Evolutionary conservation across 2,329 filamentous ascomycete species (phyloP), one percentile per base, ranked within the genome.

Genomic region (Talaromyces funiculosus): DNA sequence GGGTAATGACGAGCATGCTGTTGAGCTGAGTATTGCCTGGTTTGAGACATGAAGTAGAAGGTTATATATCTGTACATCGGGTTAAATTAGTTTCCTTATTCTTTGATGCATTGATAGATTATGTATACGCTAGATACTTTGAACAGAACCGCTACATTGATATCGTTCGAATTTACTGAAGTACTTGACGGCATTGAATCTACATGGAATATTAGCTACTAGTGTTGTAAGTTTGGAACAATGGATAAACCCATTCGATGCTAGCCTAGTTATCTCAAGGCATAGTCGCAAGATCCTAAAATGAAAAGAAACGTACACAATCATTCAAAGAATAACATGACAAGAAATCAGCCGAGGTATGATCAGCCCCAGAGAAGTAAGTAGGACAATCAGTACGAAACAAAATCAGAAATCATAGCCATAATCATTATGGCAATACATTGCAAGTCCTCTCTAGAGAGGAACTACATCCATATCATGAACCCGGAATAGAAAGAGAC

Each of bases 11-110:
- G 24, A 49, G 6, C 73, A 75, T 61, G 67, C 66, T 1, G 66
- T 76, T 55, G 67, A 74, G 42, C 56, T 76, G 24, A 66, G 68
- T 35, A 72, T 76, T 35, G 65, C 59, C 2, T 76, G 73, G 74
- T 67, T 65, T 33, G 62, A 63, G 12, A 60, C 62, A 20, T 61
- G 62, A 38, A 10, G 54, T n/a, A 1, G 38, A 35, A 12, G 16
- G 31, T 10, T 9, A 33, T 24, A 35, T 42, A 18, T 45, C 42
- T 24, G 22, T 16, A 47, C 26, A 43, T 20, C 10, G 29, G 5
- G 47, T 31, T 49, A 22, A 33, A 16, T 26, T 20, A n/a, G 14
- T 31, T 47, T 29, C 8, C 16, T 43, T 49, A 20, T 31, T 49
- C 4, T 49, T 14, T 51, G n/a, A 18, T 29, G 29, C 9, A 35